Percentiles rank a stretch among this genome's conserved stretches.
phyloP scores from a whole-genome alignment of 2,329 filamentous ascomycete species.

The Epichloe uncinata region DNA sequence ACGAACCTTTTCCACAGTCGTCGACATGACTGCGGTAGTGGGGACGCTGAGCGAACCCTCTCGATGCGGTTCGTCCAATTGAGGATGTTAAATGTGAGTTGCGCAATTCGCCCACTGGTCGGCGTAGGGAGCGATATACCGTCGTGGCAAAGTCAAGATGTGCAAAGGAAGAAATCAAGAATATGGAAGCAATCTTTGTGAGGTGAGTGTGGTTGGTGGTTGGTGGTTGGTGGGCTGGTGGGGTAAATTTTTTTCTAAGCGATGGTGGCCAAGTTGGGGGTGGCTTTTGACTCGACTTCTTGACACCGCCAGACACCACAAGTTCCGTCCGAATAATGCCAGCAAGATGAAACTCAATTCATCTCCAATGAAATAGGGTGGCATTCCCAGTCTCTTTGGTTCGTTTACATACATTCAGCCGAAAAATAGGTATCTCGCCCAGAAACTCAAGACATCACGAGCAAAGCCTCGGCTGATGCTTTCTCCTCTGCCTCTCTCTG shows the following conservation, averaged over 20 bases:
- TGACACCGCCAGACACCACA: not conserved
- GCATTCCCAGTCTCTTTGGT: conserved; percentile 1
- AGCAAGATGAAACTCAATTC: conserved; percentile 17
- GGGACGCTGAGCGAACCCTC: conserved; percentile 1
- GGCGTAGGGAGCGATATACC: not conserved
- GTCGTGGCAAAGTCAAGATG: not conserved
- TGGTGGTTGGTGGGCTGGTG: conserved; percentile 12
- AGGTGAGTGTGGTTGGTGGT: too few species aligned
- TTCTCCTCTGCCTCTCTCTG: not conserved
- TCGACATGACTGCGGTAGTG: conserved; percentile 59
- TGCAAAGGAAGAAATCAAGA: not conserved
- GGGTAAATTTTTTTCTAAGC: conserved; percentile 25
- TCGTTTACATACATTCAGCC: conserved; percentile 2
- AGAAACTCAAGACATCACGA: conserved; percentile 5
- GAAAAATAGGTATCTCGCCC: conserved; percentile 8
- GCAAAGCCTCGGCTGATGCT: conserved; percentile 10
- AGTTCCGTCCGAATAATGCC: not conserved
- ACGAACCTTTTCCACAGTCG: conserved; percentile 87
- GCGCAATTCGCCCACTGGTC: not conserved
- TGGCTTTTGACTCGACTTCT: not conserved
- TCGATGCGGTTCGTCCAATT: not conserved
- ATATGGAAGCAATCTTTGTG: not conserved
- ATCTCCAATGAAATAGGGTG: conserved; percentile 8
- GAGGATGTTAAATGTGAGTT: not conserved
- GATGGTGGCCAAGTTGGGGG: not conserved